Conservation (phyloP, 345 rosid species). For the Camelina sativa region DNA sequence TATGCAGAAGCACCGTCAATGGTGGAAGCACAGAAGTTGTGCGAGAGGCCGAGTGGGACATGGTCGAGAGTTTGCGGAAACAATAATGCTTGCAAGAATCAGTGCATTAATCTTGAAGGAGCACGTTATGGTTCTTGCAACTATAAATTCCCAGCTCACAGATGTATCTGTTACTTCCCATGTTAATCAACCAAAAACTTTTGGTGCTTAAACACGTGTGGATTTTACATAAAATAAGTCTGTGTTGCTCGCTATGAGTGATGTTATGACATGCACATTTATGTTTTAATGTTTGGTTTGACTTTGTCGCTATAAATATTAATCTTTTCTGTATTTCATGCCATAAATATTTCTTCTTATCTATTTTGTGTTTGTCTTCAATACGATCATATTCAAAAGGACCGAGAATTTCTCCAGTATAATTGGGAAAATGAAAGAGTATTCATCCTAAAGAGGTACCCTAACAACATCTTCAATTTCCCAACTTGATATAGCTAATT, state of each 20-base stretch:
- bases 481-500: too few species aligned
- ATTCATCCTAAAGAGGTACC: too few species aligned
- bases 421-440: too few species aligned
- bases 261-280: background rate
- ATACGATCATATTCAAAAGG: too few species aligned
- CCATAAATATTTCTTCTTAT: too few species aligned
- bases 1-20: background rate
- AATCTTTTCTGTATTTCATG: too few species aligned
- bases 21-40: conserved; percentile 8
- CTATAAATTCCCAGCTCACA: background rate
- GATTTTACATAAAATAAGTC: background rate
- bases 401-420: too few species aligned
- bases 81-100: background rate
- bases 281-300: too few species aligned
- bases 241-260: background rate
- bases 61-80: background rate
- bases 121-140: conserved; percentile 13
- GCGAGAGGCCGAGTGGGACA: background rate
- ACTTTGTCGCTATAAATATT: too few species aligned
- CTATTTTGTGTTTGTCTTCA: too few species aligned
- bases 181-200: background rate
- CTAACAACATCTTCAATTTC: too few species aligned
- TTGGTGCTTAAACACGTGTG: background rate
- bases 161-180: conserved; percentile 7
- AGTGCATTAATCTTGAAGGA: conserved; percentile 45